Base-by-base conservation (phyloP, 352 stramenopile species). In the Phytopythium helicoides region DNA sequence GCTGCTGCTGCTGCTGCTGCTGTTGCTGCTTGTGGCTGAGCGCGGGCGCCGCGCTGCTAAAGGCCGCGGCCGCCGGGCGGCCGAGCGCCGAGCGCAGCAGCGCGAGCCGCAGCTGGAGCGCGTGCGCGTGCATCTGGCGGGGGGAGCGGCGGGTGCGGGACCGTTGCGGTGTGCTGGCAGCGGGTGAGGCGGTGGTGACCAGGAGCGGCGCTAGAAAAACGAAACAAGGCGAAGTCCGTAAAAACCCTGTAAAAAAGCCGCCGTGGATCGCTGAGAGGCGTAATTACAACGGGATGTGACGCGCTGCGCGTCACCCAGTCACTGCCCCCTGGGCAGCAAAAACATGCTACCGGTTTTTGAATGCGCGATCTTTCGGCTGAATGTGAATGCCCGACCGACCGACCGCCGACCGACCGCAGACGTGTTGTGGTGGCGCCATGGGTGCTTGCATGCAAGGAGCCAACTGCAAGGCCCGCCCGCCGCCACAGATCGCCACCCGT, bases 351-450 rank as follows among this genome's bases (percentile, higher is more conserved):
- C 37, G 37, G 37, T 44, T 10, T 33, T 33, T 48, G 42, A 48
- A 48, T 48, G 42, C 42, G 41, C 41, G 41, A 47, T 33, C 39
- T 53, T 57, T 54, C 21, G 28, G 51, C 39, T 73, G 65, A 74
- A 74, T 74, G 65, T 61, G 65, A 71, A 67, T 68, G 35, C 57
- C 44, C 44, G 35, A 48, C 47, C 48, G 48, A 48, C 55, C 55
- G 46, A 34, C 31, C 46, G n/a, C 10, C 46, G 46, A 52, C 46
- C 46, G 46, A 52, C 46, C 45, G 31, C 26, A n/a, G 19, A 46
- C 39, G 39, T 46, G 38, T 8, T 26, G 38, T 45, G 18, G n/a
- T n/a, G n/a, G n/a, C n/a, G 9, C 28, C 28, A 5, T 33, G 28
- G 28, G 28, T 9, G 28, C 28, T 9, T 33, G 28, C 28, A 33